Evolutionary conservation across 1,284 basidiomycete genomes (phyloP), one percentile per base, ranked within the genome.

Genomic region (Inonotus hispidus): DNA sequence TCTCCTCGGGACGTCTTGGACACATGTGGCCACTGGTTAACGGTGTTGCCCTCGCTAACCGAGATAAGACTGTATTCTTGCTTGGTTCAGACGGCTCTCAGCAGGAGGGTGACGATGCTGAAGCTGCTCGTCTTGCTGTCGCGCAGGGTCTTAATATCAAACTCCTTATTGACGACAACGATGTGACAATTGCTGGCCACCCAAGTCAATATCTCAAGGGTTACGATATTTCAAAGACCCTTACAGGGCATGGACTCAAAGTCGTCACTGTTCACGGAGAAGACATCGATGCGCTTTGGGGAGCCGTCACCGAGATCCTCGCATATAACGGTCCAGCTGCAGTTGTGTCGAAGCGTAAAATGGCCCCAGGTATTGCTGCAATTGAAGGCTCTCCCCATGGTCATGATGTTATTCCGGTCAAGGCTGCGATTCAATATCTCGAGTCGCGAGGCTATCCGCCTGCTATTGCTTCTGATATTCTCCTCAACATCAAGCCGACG

Each of bases 51-150:
- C 72, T 93, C 57, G 91, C 90, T 41, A 84, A 93, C 75, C 79
- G 79, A 39, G 83, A 84, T 66, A 90, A 91, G 74, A 83, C 81
- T 53, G 77, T 92, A 16, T 92, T 93, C 75, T 83, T 87, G 69
- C 80, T 93, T 21, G 92, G 92, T 5, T 93, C 91, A 0, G 92
- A 93, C 69, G 91, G 91, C 21, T 92, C 90, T 10, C 91, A 93
- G 71, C 91, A 93, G 72, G 92, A 93, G 72, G 91, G 91, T 32
- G 88, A 93, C 69, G 90, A 93, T 66, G 91, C 92, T 2, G 92
- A 93, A 71, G 92, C 92, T 35, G 92, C 92, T 13, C 80, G 91
- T 43, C 79, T 93, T 41, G 91, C 91, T 19, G 92, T 92, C 43
- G 90, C 91, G 2, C 85, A 92, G 69, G 74, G 78, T 56, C 75